Percentiles rank a stretch among this genome's conserved stretches.
Evolutionary conservation across 768 basidiomycete genomes (phyloP).

Genomic region (Coprinellus aureogranulatus): DNA sequence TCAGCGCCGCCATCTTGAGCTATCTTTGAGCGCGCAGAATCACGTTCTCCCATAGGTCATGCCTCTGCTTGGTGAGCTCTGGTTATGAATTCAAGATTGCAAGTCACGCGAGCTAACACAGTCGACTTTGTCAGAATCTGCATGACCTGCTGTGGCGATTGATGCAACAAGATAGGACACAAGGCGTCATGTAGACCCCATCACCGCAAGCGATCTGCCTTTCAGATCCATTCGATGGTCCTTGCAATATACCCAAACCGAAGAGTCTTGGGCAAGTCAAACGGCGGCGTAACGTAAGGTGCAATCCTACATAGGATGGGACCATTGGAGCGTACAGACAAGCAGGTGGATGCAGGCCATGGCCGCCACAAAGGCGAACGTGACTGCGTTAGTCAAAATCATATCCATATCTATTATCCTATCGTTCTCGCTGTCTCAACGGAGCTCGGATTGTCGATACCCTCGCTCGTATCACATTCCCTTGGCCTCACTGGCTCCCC

Average conservation of each 20-base stretch:
- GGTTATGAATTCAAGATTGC: not conserved
- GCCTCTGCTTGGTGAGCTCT: not conserved
- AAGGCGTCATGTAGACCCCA: not conserved
- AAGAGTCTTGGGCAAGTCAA: no score
- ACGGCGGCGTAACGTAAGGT: not conserved
- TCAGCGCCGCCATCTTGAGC: not conserved
- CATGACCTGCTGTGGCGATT: not conserved
- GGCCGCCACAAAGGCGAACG: not conserved
- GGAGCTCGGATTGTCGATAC: not conserved
- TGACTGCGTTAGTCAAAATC: slow-evolving; percentile 6
- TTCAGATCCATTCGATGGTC: not conserved
- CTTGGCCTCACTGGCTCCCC: not conserved
- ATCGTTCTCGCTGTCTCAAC: not conserved
- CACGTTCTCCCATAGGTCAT: not conserved
- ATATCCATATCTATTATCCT: not conserved
- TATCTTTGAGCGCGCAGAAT: not conserved
- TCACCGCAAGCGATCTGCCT: not conserved
- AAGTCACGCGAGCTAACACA: not conserved
- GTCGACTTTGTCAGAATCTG: not conserved
- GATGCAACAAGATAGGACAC: not conserved
- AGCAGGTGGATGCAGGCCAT: not conserved
- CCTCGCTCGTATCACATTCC: no score
- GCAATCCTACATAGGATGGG: not conserved
- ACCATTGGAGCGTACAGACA: not conserved
- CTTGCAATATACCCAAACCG: not conserved